A percentile compares a stretch with the other conserved stretches of the same genome.
These are phyloP conservation scores for Delonix regia DNA, from an alignment of 306 rosid genomes.

Conservation along the genomic window DNA sequence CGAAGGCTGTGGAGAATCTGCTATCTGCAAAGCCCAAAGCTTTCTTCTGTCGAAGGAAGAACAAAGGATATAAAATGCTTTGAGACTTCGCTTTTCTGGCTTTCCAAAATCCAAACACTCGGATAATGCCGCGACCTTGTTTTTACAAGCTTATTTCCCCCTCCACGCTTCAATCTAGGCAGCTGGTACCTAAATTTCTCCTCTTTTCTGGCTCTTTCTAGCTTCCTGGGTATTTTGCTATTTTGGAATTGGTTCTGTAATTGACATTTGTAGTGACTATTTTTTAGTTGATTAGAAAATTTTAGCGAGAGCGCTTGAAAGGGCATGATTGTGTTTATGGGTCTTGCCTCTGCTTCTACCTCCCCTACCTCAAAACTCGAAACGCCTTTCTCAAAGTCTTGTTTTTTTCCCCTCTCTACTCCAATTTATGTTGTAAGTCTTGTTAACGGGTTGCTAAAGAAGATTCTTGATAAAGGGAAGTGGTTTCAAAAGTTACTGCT, in stretches of 20 bases:
- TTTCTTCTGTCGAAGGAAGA: slow-evolving; percentile 25
- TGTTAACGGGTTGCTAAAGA: not conserved
- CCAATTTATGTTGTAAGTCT: not conserved
- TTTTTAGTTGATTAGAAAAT: slow-evolving; percentile 34
- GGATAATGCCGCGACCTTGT: slow-evolving; percentile 71
- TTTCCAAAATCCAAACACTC: slow-evolving; percentile 14
- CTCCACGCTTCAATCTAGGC: slow-evolving; percentile 64
- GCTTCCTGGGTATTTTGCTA: not conserved
- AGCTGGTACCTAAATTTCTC: slow-evolving; percentile 68
- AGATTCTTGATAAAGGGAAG: not conserved
- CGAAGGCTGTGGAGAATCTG: slow-evolving; percentile 38
- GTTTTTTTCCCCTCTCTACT: not conserved
- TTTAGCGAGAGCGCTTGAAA: slow-evolving; percentile 25
- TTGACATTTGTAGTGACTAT: not conserved
- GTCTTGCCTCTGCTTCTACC: slow-evolving; percentile 11
- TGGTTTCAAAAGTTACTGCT: not conserved
- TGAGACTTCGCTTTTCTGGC: slow-evolving; percentile 27
- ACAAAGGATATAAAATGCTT: slow-evolving; percentile 35
- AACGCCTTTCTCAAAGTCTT: slow-evolving; percentile 15
- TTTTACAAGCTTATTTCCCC: slow-evolving; percentile 84
- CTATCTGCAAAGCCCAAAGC: slow-evolving; percentile 32
- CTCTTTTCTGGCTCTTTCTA: not conserved
- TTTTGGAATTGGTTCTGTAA: slow-evolving; percentile 12
- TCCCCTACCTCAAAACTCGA: not conserved
- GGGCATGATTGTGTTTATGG: slow-evolving; percentile 13